Evolutionary conservation across 305 asterid genomes (phyloP).

Genomic region (Plantago rigida): DNA sequence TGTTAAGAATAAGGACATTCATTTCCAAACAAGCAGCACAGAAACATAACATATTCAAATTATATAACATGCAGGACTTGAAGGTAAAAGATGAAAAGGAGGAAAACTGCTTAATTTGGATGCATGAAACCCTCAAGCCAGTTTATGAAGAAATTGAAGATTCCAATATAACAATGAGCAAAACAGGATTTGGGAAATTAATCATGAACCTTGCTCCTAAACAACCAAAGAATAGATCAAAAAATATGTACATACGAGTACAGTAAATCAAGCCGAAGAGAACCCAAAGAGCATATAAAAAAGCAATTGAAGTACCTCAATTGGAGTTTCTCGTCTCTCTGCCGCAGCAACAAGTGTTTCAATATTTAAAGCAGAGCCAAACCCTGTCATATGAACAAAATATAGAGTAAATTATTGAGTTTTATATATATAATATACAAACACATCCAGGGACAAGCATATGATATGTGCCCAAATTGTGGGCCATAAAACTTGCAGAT

Average conservation of each 20-base stretch:
- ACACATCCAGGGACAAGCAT: background rate
- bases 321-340: constrained; percentile 84
- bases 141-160: background rate
- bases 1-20: background rate
- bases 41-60: background rate
- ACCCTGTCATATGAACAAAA: constrained; percentile 42
- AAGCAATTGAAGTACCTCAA: constrained; percentile 50
- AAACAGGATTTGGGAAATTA: constrained; percentile 2
- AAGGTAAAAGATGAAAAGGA: background rate
- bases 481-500: constrained; percentile 53
- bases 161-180: constrained; percentile 2
- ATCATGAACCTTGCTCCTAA: constrained; percentile 6
- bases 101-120: background rate
- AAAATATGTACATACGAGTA: background rate
- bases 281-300: constrained; percentile 2
- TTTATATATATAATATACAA: too few relatives aligned
- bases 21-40: background rate
- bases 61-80: background rate
- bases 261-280: constrained; percentile 20
- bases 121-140: background rate
- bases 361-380: constrained; percentile 93
- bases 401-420: constrained; percentile 15
- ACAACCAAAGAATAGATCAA: constrained; percentile 5
- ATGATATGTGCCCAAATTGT: constrained; percentile 13
- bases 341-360: constrained; percentile 99